Base-by-base conservation (phyloP, 768 basidiomycete genomes). In the Gautieria morchelliformis region DNA sequence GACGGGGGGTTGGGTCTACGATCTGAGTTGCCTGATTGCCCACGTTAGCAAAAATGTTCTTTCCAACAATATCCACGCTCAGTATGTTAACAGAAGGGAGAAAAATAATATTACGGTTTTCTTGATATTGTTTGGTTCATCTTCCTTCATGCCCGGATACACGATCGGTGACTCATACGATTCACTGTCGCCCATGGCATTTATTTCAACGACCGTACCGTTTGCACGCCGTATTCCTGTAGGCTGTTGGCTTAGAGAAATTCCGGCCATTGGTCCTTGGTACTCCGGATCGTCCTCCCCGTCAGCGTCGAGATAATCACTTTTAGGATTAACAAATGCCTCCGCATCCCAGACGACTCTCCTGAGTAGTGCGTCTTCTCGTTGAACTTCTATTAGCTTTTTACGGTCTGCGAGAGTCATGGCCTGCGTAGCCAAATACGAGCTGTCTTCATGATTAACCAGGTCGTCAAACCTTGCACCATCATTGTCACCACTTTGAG, bases 311-410 rank as follows among this genome's bases (percentile, higher is more conserved):
- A 82, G 83, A 19, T 37, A 9, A 58, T 47, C 17, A 68, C 20
- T 27, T 1, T 39, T 39, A 20, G 56, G 46, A 19, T 57, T 47
- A 6, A 30, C 56, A 48, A 39, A 57, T 20, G 73, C 74, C 40
- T 83, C 80, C 12, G 76, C 77, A 58, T 79, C 75, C 87, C 88
- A 92, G 9, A 83, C 79, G 24, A 89, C 69, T 48, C 76, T 81
- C 58, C 89, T 77, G 11, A 71, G 67, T 32, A 74, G 64, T 1
- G 88, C 87, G 58, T 90, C 89, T 60, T 74, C 71, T 53, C 69
- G 70, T 65, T 89, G 87, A 32, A 76, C 72, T 58, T 84, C 79
- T 1, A 74, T 74, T 66, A 88, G 79, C 41, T 81, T 73, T 9
- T 69, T 71, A 35, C 82, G 75, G 3, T 70, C 70, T 1, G 80